A percentile compares a stretch with the other conserved stretches of the same genome.
These are phyloP conservation scores for Candida silvatica DNA, from an alignment of 805 yeast genomes.

Conservation along the genomic window DNA sequence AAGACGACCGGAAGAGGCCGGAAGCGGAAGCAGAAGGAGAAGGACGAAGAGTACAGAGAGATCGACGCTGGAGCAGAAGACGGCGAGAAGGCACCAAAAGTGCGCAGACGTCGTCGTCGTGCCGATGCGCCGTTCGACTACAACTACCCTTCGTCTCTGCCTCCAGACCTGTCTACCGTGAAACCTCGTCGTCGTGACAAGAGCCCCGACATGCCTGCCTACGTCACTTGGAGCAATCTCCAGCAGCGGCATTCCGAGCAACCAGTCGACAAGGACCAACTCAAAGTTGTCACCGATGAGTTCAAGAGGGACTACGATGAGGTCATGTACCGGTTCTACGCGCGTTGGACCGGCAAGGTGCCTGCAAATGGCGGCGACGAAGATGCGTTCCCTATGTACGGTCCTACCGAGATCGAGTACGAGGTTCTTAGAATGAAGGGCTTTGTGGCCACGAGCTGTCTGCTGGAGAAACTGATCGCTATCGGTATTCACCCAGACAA, in stretches of 20 bases:
- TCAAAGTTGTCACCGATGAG: slow-evolving; percentile 8
- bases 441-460: slow-evolving; percentile 21
- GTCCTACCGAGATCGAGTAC: slow-evolving; percentile 24
- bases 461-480: slow-evolving; percentile 15
- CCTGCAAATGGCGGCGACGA: slow-evolving; percentile 3
- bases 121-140: no score
- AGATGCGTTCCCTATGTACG: slow-evolving; percentile 21
- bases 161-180: no score
- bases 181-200: no score
- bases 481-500: slow-evolving; percentile 18
- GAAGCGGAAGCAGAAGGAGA: no score
- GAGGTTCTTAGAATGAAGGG: slow-evolving; percentile 19
- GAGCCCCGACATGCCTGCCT: background rate
- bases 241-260: slow-evolving; percentile 8
- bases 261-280: slow-evolving; percentile 7
- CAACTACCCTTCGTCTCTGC: no score
- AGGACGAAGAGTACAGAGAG: no score
- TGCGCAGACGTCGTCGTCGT: background rate
- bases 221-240: slow-evolving; percentile 15
- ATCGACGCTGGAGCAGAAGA: background rate
- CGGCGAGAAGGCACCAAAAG: background rate
- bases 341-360: slow-evolving; percentile 16
- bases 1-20: no score
- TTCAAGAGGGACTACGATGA: slow-evolving; percentile 15
- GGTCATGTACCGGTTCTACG: slow-evolving; percentile 16